Evolutionary conservation across 106 monocot genomes (phyloP), one percentile per base, ranked within the genome.

Genomic region (Alisma plantagoaquatica): DNA sequence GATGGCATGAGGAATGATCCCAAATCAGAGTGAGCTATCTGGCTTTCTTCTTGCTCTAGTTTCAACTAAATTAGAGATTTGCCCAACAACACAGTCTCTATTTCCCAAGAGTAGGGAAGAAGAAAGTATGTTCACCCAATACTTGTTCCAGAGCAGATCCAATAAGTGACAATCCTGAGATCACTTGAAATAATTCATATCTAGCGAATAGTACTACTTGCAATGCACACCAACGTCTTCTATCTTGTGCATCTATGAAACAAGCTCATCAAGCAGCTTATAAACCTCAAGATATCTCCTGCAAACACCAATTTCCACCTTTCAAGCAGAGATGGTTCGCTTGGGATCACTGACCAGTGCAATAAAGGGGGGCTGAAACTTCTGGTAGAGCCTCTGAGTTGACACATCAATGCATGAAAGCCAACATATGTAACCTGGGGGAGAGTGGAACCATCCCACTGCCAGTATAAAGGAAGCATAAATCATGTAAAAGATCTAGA

Each of bases 201-300:
- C 96, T 55, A 96, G 46, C 31, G 88, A 42, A 76, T 96, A 96
- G 51, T 96, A 96, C 89, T 96, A 81, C 48, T 96, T 96, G 78
- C 96, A 96, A 33, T 96, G 96, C 43, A 96, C 96, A 6, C 89
- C 96, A 67, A 96, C 88, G 56, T 96, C 96, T 72, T 96, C 96
- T 51, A 96, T 96, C 63, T 96, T 96, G 59, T 89, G 88, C 2
- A 96, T n/a, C 76, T 19, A 89, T 88, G 49, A 96, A 3, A 89
- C 81, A 17, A 89, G 96, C 56, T 96, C 96, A 61, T 96, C 89
- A 22, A 84, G 71, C 26, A 89, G 96, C 26, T 89, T 96, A 69
- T 84, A 89, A 2, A 81, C 96, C 54, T 84, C 49, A 7, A 84
- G 96, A 38, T 89, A 96, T 49, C 88, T 87, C 65, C 96, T 80